Evolutionary conservation across 177 flowering plant genomes (phyloP).

Genomic region (Vitis hybrid): DNA sequence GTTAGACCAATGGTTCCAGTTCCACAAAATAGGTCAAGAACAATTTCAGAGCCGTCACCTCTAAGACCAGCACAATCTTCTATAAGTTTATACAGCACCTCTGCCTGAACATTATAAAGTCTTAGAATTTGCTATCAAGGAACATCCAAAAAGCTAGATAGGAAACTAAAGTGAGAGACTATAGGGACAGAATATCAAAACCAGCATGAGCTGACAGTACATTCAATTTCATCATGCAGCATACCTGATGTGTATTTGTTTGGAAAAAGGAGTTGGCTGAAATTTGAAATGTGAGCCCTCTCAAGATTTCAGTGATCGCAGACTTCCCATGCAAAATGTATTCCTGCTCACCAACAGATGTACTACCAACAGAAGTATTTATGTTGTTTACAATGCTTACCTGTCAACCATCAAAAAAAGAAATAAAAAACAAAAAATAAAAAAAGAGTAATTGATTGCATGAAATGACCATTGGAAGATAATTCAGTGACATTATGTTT

Average conservation of each 20-base stretch:
- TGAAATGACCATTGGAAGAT: background rate
- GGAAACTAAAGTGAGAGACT: background rate
- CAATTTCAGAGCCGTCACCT: slow-evolving; percentile 94
- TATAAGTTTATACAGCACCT: slow-evolving; percentile 79
- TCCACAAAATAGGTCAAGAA: slow-evolving; percentile 96
- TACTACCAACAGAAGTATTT: slow-evolving; percentile 87
- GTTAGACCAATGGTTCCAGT: slow-evolving; percentile 98
- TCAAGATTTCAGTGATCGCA: slow-evolving; percentile 72
- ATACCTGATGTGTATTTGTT: slow-evolving; percentile 93
- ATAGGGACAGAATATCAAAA: background rate
- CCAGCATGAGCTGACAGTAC: background rate
- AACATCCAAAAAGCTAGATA: slow-evolving; percentile 1
- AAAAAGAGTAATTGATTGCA: background rate
- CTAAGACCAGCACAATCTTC: slow-evolving; percentile 83
- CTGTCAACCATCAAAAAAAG: slow-evolving; percentile 29
- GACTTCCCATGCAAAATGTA: slow-evolving; percentile 74
- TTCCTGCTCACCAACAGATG: slow-evolving; percentile 91
- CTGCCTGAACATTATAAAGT: slow-evolving; percentile 62
- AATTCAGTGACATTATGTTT: background rate
- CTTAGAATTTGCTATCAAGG: slow-evolving; percentile 5
- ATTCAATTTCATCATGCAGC: slow-evolving; percentile 2
- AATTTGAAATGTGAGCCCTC: slow-evolving; percentile 88
- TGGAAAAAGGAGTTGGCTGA: slow-evolving; percentile 99
- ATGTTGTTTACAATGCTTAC: slow-evolving; percentile 91
- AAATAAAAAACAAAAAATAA: no score